Evolutionary conservation across 495 filamentous ascomycete genomes (phyloP).

Genomic region (Penicillium verhagenii): DNA sequence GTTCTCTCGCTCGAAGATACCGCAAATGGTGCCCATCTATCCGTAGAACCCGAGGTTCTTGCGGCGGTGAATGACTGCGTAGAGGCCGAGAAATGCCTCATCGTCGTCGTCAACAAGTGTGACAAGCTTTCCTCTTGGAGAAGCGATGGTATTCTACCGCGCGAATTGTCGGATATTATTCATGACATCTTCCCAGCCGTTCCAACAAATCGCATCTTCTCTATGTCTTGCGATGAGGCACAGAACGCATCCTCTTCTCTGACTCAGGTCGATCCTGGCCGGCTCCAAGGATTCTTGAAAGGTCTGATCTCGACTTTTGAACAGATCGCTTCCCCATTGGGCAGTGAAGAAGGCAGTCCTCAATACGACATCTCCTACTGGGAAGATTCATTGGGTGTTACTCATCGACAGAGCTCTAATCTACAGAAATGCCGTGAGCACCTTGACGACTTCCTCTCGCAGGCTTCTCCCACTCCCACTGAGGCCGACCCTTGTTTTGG

Average conservation of each 20-base stretch:
- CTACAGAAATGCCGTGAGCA: slow-evolving; percentile 67
- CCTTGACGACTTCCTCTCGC: slow-evolving; percentile 65
- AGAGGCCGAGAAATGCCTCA: slow-evolving; percentile 54
- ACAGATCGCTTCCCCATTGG: slow-evolving; percentile 64
- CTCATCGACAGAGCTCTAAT: slow-evolving; percentile 82
- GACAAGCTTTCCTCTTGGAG: slow-evolving; percentile 50
- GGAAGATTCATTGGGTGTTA: slow-evolving; percentile 86
- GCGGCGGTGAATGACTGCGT: slow-evolving; percentile 55
- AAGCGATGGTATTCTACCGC: slow-evolving; percentile 13
- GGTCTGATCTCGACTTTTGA: slow-evolving; percentile 67
- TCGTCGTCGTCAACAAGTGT: slow-evolving; percentile 82
- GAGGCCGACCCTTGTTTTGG: not conserved
- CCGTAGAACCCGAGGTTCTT: slow-evolving; percentile 57
- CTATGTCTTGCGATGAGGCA: slow-evolving; percentile 67
- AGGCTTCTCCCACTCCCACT: slow-evolving; percentile 19
- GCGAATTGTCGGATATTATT: slow-evolving; percentile 19
- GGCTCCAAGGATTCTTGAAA: slow-evolving; percentile 66
- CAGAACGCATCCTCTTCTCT: slow-evolving; percentile 7
- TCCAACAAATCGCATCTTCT: slow-evolving; percentile 47
- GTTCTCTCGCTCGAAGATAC: slow-evolving; percentile 66
- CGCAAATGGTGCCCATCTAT: slow-evolving; percentile 31
- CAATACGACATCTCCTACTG: slow-evolving; percentile 54
- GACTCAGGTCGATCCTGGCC: slow-evolving; percentile 51
- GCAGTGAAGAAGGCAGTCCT: slow-evolving; percentile 37
- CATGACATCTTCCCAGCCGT: slow-evolving; percentile 37